phyloP scores from a whole-genome alignment of 2,329 filamentous ascomycete genomes.

The Onygenales sp. region DNA sequence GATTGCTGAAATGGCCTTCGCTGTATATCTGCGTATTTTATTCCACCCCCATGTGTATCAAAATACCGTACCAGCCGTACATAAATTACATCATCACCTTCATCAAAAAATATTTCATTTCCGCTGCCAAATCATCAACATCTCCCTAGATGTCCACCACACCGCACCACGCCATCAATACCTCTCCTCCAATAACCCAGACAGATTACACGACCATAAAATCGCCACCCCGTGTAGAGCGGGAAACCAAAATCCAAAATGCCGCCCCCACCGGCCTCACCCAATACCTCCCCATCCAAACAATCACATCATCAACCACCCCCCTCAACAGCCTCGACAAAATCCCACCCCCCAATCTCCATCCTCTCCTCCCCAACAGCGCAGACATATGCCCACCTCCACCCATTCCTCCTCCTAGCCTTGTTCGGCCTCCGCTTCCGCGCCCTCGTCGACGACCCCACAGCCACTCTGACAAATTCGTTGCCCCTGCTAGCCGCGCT shows the following conservation, averaged over 20 bases:
- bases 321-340: slow-evolving; percentile 10
- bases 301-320: slow-evolving; percentile 11
- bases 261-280: slow-evolving; percentile 5
- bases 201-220: neutral
- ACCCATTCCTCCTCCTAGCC: slow-evolving; percentile 58
- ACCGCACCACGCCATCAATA: neutral
- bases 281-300: slow-evolving; percentile 4
- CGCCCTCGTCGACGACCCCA: slow-evolving; percentile 60
- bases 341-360: slow-evolving; percentile 32
- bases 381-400: slow-evolving; percentile 52
- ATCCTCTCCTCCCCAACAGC: slow-evolving; percentile 40
- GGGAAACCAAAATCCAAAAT: neutral
- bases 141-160: neutral
- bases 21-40: neutral
- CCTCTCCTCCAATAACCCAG: neutral
- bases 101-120: neutral
- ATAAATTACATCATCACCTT: slow-evolving; percentile 1
- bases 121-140: neutral
- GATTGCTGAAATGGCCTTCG: neutral
- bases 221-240: neutral
- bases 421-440: slow-evolving; percentile 56
- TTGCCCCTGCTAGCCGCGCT: slow-evolving; percentile 54
- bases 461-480: slow-evolving; percentile 50
- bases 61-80: neutral
- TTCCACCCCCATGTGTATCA: neutral